Conservation (phyloP, 148 eudicot genomes). For the Cornus kousa region DNA sequence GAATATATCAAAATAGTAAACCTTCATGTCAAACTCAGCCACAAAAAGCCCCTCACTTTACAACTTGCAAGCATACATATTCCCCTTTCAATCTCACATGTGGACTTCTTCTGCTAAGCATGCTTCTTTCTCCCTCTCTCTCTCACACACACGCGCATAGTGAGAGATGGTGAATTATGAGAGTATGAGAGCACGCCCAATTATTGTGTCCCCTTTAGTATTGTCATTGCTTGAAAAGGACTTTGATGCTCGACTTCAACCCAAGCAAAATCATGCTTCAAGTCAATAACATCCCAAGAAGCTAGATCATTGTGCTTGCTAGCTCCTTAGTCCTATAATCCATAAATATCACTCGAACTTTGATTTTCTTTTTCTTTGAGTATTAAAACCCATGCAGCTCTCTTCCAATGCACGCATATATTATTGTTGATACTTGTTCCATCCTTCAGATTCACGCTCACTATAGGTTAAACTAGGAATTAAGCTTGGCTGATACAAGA, state of each 20-base stretch:
- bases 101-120: neutral
- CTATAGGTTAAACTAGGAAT: neutral
- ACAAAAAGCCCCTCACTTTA: neutral
- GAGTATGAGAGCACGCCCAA: conserved; percentile 52
- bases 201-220: conserved; percentile 48
- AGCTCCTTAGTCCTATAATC: conserved; percentile 8
- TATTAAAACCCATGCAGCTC: neutral
- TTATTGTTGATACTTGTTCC: neutral
- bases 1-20: neutral
- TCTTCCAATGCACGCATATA: neutral
- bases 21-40: neutral
- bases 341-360: neutral
- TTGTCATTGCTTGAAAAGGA: conserved; percentile 53
- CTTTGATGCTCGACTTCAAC: conserved; percentile 53
- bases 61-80: neutral
- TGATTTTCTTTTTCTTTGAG: neutral
- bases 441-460: too few species aligned
- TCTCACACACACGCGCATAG: neutral
- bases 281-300: conserved; percentile 15
- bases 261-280: conserved; percentile 33
- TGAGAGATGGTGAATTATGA: conserved; percentile 10
- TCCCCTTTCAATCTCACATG: neutral
- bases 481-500: neutral
- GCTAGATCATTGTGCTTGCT: neutral
- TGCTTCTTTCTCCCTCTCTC: neutral